These are phyloP conservation scores for Schizothecium vesticola DNA, from an alignment of 495 filamentous ascomycete genomes.

Conservation along the genomic window DNA sequence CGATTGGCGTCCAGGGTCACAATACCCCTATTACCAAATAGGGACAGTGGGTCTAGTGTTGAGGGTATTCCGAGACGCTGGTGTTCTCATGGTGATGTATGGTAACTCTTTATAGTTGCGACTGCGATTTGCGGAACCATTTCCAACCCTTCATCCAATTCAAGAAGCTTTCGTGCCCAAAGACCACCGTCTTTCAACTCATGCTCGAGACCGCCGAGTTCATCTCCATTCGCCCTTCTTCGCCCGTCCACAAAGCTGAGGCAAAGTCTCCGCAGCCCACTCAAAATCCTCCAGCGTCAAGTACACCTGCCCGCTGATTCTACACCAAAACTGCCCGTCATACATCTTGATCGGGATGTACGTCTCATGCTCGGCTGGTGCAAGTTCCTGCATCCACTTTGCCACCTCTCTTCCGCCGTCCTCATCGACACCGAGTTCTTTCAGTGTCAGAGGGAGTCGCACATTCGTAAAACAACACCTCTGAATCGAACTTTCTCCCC, in stretches of 20 bases:
- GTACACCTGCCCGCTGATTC: slow-evolving; percentile 66
- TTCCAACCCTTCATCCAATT: neutral
- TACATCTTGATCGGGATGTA: slow-evolving; percentile 57
- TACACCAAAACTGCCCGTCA: slow-evolving; percentile 52
- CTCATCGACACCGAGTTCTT: slow-evolving; percentile 15
- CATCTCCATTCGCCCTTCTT: neutral
- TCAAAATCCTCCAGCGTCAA: slow-evolving; percentile 64
- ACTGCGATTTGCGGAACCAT: too few relatives aligned
- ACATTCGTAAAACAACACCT: slow-evolving; percentile 57
- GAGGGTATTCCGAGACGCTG: neutral
- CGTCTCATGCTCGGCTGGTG: slow-evolving; percentile 47
- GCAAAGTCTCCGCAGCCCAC: slow-evolving; percentile 50
- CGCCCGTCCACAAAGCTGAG: neutral
- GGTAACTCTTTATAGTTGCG: too few relatives aligned
- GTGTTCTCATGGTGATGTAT: too few relatives aligned
- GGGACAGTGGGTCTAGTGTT: neutral
- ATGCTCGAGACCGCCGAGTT: neutral
- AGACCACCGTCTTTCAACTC: neutral
- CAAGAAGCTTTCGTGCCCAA: neutral
- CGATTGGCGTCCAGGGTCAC: neutral
- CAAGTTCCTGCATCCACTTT: slow-evolving; percentile 8
- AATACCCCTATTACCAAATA: neutral
- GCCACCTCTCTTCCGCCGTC: neutral
- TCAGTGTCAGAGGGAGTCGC: slow-evolving; percentile 52
- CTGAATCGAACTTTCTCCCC: slow-evolving; percentile 32